Evolutionary conservation across 352 stramenopile species (phyloP).

Genomic region (Pythium graminicola): DNA sequence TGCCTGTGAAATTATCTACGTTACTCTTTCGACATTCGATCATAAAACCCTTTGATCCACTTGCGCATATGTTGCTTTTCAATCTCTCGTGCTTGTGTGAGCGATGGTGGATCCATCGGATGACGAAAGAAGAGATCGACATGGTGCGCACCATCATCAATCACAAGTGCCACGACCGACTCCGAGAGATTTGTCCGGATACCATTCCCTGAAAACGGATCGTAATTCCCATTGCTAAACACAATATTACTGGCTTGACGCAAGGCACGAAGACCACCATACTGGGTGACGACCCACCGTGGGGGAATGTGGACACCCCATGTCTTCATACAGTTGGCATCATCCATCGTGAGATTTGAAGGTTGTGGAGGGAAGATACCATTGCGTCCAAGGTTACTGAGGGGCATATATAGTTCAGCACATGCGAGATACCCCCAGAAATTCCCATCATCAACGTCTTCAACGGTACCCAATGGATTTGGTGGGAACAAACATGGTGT

Average conservation of each 20-base stretch:
- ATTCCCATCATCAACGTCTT: constrained; percentile 26
- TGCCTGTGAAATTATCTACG: too few species aligned
- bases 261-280: constrained; percentile 57
- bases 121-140: constrained; percentile 91
- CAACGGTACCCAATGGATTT: constrained; percentile 26
- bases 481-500: constrained; percentile 46
- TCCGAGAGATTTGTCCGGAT: constrained; percentile 66
- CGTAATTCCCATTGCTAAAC: constrained; percentile 92
- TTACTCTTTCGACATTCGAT: too few species aligned
- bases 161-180: constrained; percentile 58
- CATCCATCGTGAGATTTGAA: constrained; percentile 58
- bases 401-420: constrained; percentile 69
- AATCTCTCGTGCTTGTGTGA: constrained; percentile 56
- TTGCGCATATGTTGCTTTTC: constrained; percentile 76
- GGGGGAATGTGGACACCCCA: constrained; percentile 67
- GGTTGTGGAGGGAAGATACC: constrained; percentile 86
- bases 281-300: constrained; percentile 61
- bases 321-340: constrained; percentile 47
- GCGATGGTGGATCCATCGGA: constrained; percentile 67
- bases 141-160: constrained; percentile 82
- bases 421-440: constrained; percentile 82
- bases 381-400: constrained; percentile 69
- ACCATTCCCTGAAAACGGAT: constrained; percentile 89
- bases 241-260: constrained; percentile 88
- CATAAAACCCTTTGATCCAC: constrained; percentile 64